A percentile compares a stretch with the other conserved stretches of the same genome.
Evolutionary conservation across 495 filamentous ascomycete species (phyloP).

Genomic region (Letharia columbiana): DNA sequence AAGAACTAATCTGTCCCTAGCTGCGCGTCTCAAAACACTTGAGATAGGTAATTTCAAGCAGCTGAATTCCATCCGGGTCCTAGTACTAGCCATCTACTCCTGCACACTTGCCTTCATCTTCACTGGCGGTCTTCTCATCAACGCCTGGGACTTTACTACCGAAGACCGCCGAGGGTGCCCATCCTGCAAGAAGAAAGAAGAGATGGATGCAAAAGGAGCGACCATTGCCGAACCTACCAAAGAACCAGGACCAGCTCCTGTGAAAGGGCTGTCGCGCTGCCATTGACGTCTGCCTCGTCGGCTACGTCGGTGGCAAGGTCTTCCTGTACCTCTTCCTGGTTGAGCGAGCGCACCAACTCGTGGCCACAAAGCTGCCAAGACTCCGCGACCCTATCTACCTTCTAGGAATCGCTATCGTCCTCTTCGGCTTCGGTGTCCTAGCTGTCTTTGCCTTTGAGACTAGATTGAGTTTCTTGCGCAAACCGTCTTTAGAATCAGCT

Average conservation of each 20-base stretch:
- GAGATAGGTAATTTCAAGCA: not conserved
- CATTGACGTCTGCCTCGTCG: slow-evolving; percentile 31
- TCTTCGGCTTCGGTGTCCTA: slow-evolving; percentile 30
- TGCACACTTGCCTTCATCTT: not conserved
- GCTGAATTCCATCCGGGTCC: not conserved
- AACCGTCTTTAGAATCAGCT: no score
- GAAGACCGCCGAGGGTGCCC: not conserved
- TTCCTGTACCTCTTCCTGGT: slow-evolving; percentile 33
- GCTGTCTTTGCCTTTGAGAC: slow-evolving; percentile 28
- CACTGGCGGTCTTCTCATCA: not conserved
- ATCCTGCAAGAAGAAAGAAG: no score
- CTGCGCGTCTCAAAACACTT: no score
- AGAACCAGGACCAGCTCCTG: no score
- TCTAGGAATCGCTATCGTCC: slow-evolving; percentile 26
- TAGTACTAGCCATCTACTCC: not conserved
- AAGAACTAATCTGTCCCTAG: no score
- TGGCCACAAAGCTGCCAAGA: slow-evolving; percentile 20
- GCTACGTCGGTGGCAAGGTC: slow-evolving; percentile 31
- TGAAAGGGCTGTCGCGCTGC: slow-evolving; percentile 21
- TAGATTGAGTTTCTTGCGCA: no score
- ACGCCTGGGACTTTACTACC: slow-evolving; percentile 2
- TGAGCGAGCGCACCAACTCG: slow-evolving; percentile 31
- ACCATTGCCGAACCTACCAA: no score
- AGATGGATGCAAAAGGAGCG: no score
- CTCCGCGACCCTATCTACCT: slow-evolving; percentile 13